These are phyloP conservation scores for Solanum virginianum DNA, from an alignment of 257 asterid genomes.

Conservation along the genomic window DNA sequence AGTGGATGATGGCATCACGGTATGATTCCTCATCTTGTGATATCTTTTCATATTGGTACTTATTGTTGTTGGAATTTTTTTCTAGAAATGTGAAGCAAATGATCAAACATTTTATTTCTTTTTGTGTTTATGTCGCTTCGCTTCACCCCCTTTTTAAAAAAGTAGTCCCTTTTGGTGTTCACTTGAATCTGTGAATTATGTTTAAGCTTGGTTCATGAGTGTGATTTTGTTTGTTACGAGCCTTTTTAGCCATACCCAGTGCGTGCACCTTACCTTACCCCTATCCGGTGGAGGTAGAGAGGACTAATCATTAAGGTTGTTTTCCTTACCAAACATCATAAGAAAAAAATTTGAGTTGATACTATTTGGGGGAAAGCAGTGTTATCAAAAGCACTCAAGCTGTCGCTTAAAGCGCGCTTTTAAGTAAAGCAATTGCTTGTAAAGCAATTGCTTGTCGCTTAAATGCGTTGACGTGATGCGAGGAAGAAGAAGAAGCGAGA, in stretches of 20 bases:
- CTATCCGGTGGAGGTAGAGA: not conserved
- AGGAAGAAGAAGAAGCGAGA: too few relatives aligned
- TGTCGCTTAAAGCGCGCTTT: too few relatives aligned
- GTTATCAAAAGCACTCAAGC: too few relatives aligned
- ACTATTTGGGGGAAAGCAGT: not conserved
- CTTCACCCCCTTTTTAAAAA: not conserved
- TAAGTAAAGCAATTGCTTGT: too few relatives aligned
- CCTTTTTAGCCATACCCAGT: not conserved
- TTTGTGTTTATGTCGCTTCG: not conserved
- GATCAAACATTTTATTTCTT: not conserved
- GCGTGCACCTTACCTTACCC: not conserved
- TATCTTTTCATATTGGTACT: not conserved
- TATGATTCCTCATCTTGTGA: not conserved
- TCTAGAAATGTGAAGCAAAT: not conserved
- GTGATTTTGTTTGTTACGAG: not conserved
- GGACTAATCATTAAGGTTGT: not conserved
- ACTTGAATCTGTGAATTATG: not conserved
- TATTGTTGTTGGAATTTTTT: not conserved
- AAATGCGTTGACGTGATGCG: too few relatives aligned
- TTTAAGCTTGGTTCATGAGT: not conserved
- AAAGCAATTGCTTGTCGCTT: too few relatives aligned
- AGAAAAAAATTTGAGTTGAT: not conserved
- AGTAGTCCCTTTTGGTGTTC: not conserved
- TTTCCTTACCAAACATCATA: not conserved
- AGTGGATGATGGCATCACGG: conserved; percentile 44